phyloP scores from a whole-genome alignment of 768 basidiomycete genomes.

The Tephrocybe rancida region DNA sequence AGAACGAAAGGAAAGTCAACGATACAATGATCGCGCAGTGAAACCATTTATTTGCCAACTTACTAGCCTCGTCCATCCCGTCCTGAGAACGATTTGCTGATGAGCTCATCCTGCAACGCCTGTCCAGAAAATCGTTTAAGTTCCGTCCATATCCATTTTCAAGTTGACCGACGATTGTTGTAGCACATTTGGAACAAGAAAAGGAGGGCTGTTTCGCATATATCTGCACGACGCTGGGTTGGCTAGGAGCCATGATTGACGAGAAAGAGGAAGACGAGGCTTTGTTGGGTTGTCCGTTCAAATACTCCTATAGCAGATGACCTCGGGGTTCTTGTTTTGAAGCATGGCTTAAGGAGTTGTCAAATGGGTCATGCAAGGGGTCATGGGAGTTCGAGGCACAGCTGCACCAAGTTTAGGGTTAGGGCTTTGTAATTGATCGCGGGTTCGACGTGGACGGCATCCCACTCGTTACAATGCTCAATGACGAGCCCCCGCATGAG shows the following conservation, averaged over 20 bases:
- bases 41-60: slow-evolving; percentile 29
- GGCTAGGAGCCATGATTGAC: slow-evolving; percentile 6
- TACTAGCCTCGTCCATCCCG: slow-evolving; percentile 82
- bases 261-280: neutral
- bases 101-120: slow-evolving; percentile 83
- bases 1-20: neutral
- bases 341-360: neutral
- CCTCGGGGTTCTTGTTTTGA: slow-evolving; percentile 3
- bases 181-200: slow-evolving; percentile 70
- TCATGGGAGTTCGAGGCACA: neutral
- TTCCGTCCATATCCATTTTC: neutral
- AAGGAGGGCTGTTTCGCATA: slow-evolving; percentile 71
- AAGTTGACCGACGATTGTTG: slow-evolving; percentile 59
- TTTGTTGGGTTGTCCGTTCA: neutral
- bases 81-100: slow-evolving; percentile 85
- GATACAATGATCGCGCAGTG: neutral
- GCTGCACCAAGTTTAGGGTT: slow-evolving; percentile 22
- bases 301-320: neutral
- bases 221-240: slow-evolving; percentile 55
- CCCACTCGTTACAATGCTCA: slow-evolving; percentile 32
- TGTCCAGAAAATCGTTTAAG: slow-evolving; percentile 23
- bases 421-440: slow-evolving; percentile 19
- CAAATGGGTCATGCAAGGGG: no score
- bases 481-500: slow-evolving; percentile 64
- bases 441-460: slow-evolving; percentile 3